Evolutionary conservation across 2,329 filamentous ascomycete genomes (phyloP), one percentile per base, ranked within the genome.

Genomic region (Talaromyces atroroseus): DNA sequence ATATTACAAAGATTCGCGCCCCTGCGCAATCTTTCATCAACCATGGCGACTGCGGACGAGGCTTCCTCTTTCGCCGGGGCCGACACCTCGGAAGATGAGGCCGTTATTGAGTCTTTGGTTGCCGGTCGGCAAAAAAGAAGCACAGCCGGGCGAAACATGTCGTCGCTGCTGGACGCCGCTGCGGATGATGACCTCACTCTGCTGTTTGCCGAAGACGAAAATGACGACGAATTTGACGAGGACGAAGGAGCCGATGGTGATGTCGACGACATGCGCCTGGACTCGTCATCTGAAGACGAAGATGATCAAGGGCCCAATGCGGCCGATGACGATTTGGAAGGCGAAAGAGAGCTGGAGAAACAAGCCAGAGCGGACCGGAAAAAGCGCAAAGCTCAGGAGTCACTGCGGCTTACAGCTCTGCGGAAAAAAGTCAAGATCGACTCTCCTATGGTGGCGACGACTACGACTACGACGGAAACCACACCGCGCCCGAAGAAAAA

Each of bases 101-200:
- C 49, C 1, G 62, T 71, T 16, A 16, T 36, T 50, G 66, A 72
- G 52, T 66, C 69, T 12, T 62, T 72, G 54, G 64, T 73, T 40
- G 60, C 64, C 49, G 71, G 71, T 34, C 87, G 91, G 58, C 78
- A 83, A 62, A 89, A 85, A 71, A 87, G 91, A 61, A 85, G 86
- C 12, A 95, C 89, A 0, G 91, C 91, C 20, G 91, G 91, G 58
- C 92, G 90, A 69, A 85, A 90, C 61, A 88, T 95, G 80, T 86
- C 88, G 64, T 83, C 84, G 50, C 83, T 95, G 68, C 78, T 94
- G 47, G 84, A 88, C 54, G 86, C 86, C 62, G 88, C 90, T 67
- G 85, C 86, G 58, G 89, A 91, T 63, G 84, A 81, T 16, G 86
- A 82, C 64, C 60, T 72, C 78, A 78, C 57, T 81, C 87, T 60